Conservation (phyloP, 2,329 filamentous ascomycete species). For the Elsinoe fawcettii region DNA sequence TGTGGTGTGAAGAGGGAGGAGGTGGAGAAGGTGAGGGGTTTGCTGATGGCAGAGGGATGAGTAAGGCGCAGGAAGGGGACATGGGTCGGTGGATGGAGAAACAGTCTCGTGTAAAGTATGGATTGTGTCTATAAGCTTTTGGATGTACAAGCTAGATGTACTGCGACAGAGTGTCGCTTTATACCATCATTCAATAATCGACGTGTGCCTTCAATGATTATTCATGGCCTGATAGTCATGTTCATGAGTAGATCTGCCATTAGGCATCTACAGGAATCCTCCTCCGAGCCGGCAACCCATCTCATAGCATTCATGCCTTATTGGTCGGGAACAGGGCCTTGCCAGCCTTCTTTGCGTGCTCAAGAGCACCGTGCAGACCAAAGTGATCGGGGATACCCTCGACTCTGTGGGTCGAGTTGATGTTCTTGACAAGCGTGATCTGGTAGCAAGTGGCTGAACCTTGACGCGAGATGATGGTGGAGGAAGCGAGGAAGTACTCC, state of each 20-base stretch:
- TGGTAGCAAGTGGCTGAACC: conserved; percentile 81
- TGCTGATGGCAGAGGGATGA: neutral
- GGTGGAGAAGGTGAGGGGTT: conserved; percentile 19
- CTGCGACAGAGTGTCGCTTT: neutral
- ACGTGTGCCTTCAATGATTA: neutral
- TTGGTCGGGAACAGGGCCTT: conserved; percentile 26
- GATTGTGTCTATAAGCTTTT: conserved; percentile 6
- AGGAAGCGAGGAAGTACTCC: conserved; percentile 85
- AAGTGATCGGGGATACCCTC: conserved; percentile 65
- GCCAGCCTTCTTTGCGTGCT: conserved; percentile 36
- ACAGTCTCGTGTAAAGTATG: neutral
- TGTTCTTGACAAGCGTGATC: conserved; percentile 80
- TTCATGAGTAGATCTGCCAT: neutral
- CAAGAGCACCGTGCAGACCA: conserved; percentile 59
- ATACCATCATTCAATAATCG: neutral
- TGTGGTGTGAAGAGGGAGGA: conserved; percentile 46
- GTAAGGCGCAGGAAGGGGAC: neutral
- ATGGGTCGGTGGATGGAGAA: too few species aligned
- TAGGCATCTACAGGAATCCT: neutral
- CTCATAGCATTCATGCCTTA: conserved; percentile 19
- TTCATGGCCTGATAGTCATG: neutral
- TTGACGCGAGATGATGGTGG: conserved; percentile 75
- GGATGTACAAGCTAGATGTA: conserved; percentile 1
- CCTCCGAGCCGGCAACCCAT: neutral
- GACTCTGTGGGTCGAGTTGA: conserved; percentile 77